phyloP scores from a whole-genome alignment of 2,329 filamentous ascomycete species.

The Stylonectria norvegica region DNA sequence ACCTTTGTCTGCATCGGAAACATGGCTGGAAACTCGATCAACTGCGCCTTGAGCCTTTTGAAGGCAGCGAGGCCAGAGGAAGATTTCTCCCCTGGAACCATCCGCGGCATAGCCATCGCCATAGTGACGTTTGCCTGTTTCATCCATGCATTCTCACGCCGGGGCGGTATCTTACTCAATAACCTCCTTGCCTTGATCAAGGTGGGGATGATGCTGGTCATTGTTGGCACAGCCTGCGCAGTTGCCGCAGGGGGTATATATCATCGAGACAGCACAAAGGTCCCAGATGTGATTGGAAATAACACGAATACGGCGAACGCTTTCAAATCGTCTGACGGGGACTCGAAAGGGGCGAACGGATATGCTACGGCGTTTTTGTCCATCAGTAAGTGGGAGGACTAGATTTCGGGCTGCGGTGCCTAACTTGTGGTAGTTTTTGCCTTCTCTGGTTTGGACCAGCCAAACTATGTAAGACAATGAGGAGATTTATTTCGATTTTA shows the following conservation, averaged over 20 bases:
- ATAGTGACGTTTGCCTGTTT: conserved; percentile 43
- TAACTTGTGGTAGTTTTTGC: too few relatives aligned
- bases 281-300: too few relatives aligned
- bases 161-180: conserved; percentile 49
- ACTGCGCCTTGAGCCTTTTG: conserved; percentile 41
- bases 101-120: conserved; percentile 46
- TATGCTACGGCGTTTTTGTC: conserved; percentile 41
- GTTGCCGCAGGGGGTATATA: conserved; percentile 29
- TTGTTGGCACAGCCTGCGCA: conserved; percentile 34
- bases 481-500: too few relatives aligned
- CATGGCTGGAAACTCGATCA: conserved; percentile 46
- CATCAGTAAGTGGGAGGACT: too few relatives aligned
- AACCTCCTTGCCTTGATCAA: conserved; percentile 51
- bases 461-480: conserved; percentile 37
- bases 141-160: conserved; percentile 46
- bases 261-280: conserved; percentile 22
- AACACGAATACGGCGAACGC: conserved; percentile 26
- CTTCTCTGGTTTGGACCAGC: conserved; percentile 38
- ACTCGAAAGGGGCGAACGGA: conserved; percentile 26
- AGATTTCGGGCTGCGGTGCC: too few relatives aligned
- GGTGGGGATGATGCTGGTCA: conserved; percentile 44
- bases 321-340: conserved; percentile 22
- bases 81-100: conserved; percentile 29
- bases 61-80: conserved; percentile 31
- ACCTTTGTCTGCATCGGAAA: conserved; percentile 46